A percentile compares a stretch with the other conserved stretches of the same genome.
These are phyloP conservation scores for Vigna nakashimae DNA, from an alignment of 306 rosid species.

Conservation along the genomic window DNA sequence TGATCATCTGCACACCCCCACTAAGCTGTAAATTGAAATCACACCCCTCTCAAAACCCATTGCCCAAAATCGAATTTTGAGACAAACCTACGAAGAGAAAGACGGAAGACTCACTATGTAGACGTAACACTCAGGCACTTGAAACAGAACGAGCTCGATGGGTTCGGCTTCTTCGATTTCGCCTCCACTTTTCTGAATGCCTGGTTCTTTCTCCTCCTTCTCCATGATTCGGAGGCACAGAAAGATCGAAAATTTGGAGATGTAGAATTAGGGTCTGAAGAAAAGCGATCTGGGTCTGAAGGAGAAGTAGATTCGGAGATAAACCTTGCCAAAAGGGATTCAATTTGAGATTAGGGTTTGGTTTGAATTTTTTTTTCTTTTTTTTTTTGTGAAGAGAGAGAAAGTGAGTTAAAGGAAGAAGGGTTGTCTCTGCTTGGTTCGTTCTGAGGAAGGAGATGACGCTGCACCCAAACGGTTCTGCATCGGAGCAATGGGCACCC, in stretches of 20 bases:
- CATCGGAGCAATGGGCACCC: slow-evolving; percentile 33
- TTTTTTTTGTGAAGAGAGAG: slow-evolving; percentile 2
- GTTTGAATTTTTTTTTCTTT: neutral
- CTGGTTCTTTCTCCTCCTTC: slow-evolving; percentile 54
- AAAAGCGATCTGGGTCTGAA: slow-evolving; percentile 40
- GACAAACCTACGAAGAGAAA: slow-evolving; percentile 38
- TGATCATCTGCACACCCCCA: slow-evolving; percentile 18
- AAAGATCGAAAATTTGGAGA: slow-evolving; percentile 44
- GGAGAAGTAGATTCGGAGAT: slow-evolving; percentile 14
- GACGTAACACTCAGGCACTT: slow-evolving; percentile 93
- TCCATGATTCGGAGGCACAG: slow-evolving; percentile 62
- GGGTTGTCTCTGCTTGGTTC: slow-evolving; percentile 43
- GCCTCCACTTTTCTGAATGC: slow-evolving; percentile 52
- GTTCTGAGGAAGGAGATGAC: slow-evolving; percentile 52
- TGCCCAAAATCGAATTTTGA: slow-evolving; percentile 37
- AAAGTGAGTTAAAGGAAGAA: slow-evolving; percentile 37
- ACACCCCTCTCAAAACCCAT: slow-evolving; percentile 13
- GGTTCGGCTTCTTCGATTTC: slow-evolving; percentile 69
- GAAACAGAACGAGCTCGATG: slow-evolving; percentile 87
- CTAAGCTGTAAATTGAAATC: slow-evolving; percentile 18
- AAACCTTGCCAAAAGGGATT: slow-evolving; percentile 5
- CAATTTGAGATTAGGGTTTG: slow-evolving; percentile 44
- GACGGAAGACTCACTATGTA: slow-evolving; percentile 68
- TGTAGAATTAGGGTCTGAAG: slow-evolving; percentile 15
- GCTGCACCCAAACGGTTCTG: slow-evolving; percentile 40